Evolutionary conservation across 2,329 filamentous ascomycete species (phyloP).

Genomic region (Xylariales sp.): DNA sequence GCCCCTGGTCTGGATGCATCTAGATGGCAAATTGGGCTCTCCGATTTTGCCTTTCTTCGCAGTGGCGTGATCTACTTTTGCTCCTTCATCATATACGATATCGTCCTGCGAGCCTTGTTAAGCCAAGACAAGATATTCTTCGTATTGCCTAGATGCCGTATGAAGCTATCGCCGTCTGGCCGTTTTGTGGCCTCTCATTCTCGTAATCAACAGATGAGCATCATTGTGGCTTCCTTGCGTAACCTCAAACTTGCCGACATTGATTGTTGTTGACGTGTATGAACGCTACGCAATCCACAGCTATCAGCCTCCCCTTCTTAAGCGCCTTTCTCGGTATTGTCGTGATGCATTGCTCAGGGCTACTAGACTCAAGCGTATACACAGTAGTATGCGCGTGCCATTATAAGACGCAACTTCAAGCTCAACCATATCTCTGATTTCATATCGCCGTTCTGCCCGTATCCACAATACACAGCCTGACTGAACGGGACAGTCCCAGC

Average conservation of each 20-base stretch:
- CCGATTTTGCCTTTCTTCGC: conserved; percentile 1
- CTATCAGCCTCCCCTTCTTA: background rate
- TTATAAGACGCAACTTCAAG: too few species aligned
- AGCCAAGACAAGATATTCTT: conserved; percentile 5
- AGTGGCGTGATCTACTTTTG: background rate
- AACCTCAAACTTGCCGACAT: too few species aligned
- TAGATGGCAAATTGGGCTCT: conserved; percentile 7
- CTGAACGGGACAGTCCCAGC: background rate
- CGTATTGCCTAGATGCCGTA: conserved; percentile 8
- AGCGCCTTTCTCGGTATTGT: background rate
- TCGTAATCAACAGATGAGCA: too few species aligned
- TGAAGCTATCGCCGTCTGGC: background rate
- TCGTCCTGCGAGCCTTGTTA: background rate
- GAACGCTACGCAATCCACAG: background rate
- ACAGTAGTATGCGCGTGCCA: too few species aligned
- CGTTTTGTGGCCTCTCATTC: background rate
- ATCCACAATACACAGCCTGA: conserved; percentile 1
- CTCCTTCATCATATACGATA: background rate
- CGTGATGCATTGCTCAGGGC: background rate
- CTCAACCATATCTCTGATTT: too few species aligned
- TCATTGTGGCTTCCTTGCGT: too few species aligned
- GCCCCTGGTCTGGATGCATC: conserved; percentile 1
- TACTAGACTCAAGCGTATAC: too few species aligned
- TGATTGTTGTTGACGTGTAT: background rate
- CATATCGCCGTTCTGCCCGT: too few species aligned